Conservation (phyloP, 2,329 filamentous ascomycete species). For the Botryosphaeria dothidea region DNA sequence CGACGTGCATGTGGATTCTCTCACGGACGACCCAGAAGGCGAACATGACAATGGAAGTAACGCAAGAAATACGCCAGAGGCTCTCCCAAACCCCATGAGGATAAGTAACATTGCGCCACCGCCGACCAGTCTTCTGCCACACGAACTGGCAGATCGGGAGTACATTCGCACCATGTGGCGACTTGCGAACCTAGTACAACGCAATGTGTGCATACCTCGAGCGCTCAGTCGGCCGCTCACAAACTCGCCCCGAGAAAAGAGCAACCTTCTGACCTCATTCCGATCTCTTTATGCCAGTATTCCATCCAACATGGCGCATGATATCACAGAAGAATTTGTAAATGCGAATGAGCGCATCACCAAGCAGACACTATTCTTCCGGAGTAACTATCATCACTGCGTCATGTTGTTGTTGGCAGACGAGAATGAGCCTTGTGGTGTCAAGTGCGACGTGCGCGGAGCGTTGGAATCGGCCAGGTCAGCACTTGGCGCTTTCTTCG, state of each 20-base stretch:
- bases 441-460: slow-evolving; percentile 61
- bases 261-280: slow-evolving; percentile 69
- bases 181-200: slow-evolving; percentile 75
- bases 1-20: slow-evolving; percentile 73
- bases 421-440: slow-evolving; percentile 59
- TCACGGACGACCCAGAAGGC: slow-evolving; percentile 65
- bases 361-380: slow-evolving; percentile 74
- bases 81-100: slow-evolving; percentile 49
- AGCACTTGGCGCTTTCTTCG: slow-evolving; percentile 72
- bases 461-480: slow-evolving; percentile 76
- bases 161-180: slow-evolving; percentile 79
- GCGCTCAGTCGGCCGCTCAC: slow-evolving; percentile 74
- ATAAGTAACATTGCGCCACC: slow-evolving; percentile 50
- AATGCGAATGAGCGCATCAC: slow-evolving; percentile 64
- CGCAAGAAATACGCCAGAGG: not conserved
- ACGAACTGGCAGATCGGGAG: slow-evolving; percentile 38
- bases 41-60: slow-evolving; percentile 63
- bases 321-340: slow-evolving; percentile 32
- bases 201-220: slow-evolving; percentile 72
- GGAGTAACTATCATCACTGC: slow-evolving; percentile 82
- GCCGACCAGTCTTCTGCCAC: slow-evolving; percentile 32
- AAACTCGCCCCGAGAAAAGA: slow-evolving; percentile 67
- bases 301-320: slow-evolving; percentile 67
- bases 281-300: slow-evolving; percentile 72
- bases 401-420: slow-evolving; percentile 77